phyloP scores from a whole-genome alignment of 371 early-diverging fungal species.

The Blastocladiella emersonii region DNA sequence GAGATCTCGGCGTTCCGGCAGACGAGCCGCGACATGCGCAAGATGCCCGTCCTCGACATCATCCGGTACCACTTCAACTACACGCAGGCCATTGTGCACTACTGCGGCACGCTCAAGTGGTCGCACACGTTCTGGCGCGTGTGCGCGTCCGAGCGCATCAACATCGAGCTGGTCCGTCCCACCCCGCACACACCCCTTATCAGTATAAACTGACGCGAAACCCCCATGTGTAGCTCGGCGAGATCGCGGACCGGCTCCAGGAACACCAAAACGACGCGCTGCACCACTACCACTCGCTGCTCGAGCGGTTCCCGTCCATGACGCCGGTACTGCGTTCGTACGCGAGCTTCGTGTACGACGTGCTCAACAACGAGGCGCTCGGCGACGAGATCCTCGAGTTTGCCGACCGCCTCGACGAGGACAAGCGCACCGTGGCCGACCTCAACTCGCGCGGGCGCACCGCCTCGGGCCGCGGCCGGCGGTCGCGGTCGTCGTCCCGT shows the following conservation, averaged over 20 bases:
- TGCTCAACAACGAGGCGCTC: background rate
- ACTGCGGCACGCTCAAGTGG: background rate
- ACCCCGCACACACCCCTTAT: too few relatives aligned
- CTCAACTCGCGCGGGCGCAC: background rate
- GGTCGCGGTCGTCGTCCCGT: background rate
- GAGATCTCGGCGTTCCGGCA: slow-evolving; percentile 1
- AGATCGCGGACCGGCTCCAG: background rate
- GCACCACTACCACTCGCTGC: background rate
- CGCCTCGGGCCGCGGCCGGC: too few relatives aligned
- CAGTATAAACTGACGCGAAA: too few relatives aligned
- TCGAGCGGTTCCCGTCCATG: background rate
- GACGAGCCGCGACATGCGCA: background rate
- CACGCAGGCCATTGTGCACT: background rate
- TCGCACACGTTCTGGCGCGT: background rate
- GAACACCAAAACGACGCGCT: background rate
- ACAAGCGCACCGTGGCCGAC: background rate
- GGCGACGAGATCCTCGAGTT: slow-evolving; percentile 1
- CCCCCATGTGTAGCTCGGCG: too few relatives aligned
- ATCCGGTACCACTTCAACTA: background rate
- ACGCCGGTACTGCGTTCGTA: background rate
- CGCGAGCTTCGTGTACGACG: background rate
- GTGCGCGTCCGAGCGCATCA: background rate
- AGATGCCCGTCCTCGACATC: background rate
- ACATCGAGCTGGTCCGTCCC: too few relatives aligned
- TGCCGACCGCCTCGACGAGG: background rate